phyloP scores from a whole-genome alignment of 345 rosid species.

The Carallia pectinifolia region DNA sequence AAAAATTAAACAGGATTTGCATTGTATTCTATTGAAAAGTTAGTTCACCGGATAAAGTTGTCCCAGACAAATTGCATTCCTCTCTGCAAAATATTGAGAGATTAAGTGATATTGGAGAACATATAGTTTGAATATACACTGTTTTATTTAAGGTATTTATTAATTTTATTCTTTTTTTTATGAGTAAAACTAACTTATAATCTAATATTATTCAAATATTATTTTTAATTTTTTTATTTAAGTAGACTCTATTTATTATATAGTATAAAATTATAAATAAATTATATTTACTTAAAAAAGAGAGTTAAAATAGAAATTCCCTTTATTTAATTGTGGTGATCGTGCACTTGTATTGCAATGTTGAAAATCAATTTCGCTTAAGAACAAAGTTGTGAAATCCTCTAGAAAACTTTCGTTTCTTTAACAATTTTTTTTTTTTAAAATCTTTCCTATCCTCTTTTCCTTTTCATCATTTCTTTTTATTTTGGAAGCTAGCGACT shows the following conservation, averaged over 20 bases:
- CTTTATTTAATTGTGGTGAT: background rate
- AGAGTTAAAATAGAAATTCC: background rate
- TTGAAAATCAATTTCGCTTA: background rate
- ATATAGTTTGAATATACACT: too few species aligned
- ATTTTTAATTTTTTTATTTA: too few species aligned
- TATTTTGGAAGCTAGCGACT: constrained; percentile 10
- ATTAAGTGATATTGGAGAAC: too few species aligned
- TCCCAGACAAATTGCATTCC: constrained; percentile 16
- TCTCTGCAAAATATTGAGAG: constrained; percentile 12
- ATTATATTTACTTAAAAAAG: background rate
- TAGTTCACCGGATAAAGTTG: constrained; percentile 32
- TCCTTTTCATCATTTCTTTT: background rate
- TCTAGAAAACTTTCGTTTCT: too few species aligned
- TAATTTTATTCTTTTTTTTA: background rate
- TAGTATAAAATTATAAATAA: too few species aligned
- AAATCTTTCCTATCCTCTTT: too few species aligned
- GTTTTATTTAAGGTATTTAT: too few species aligned
- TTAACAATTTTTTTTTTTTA: too few species aligned
- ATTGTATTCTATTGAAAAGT: constrained; percentile 51
- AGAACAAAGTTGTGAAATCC: too few species aligned
- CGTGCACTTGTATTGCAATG: background rate
- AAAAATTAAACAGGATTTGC: constrained; percentile 26
- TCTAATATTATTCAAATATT: too few species aligned
- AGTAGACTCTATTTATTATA: too few species aligned
- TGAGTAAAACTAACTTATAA: background rate